Evolutionary conservation across 1,139 yeast genomes (phyloP).

Genomic region (Candida sp.): DNA sequence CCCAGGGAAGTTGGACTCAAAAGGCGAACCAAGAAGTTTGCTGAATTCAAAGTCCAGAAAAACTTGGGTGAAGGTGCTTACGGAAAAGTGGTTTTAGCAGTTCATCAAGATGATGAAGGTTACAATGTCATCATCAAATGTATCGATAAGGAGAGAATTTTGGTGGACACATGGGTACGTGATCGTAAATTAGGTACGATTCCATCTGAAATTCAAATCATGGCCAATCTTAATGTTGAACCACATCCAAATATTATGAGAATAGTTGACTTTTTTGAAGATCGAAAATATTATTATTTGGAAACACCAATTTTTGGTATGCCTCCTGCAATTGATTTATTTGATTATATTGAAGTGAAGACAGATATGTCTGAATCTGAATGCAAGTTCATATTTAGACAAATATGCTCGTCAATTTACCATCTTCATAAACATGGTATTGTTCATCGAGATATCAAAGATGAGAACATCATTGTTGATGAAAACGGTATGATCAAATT

Average conservation of each 20-base stretch:
- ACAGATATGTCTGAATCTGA: conserved; percentile 76
- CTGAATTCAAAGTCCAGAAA: conserved; percentile 68
- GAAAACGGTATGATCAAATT: conserved; percentile 71
- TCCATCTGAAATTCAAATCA: conserved; percentile 91
- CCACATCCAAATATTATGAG: conserved; percentile 88
- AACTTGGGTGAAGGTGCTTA: conserved; percentile 97
- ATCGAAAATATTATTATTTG: conserved; percentile 79
- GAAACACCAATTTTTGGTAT: conserved; percentile 89
- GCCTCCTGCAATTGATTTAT: conserved; percentile 88
- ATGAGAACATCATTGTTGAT: conserved; percentile 90
- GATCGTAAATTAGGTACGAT: conserved; percentile 89
- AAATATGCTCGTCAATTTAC: conserved; percentile 71
- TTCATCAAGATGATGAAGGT: conserved; percentile 57
- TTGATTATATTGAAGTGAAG: conserved; percentile 85
- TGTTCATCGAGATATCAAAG: conserved; percentile 93
- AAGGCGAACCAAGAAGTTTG: conserved; percentile 63
- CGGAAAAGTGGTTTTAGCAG: conserved; percentile 85
- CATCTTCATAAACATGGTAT: conserved; percentile 86
- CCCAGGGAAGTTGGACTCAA: conserved; percentile 57
- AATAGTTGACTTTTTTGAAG: conserved; percentile 89
- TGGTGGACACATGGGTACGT: conserved; percentile 97
- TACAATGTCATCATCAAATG: conserved; percentile 81
- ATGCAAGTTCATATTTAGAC: conserved; percentile 73
- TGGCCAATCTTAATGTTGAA: conserved; percentile 70
- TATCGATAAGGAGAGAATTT: conserved; percentile 85